phyloP scores from a whole-genome alignment of 1,284 basidiomycete species.

The Pseudozyma hubeiensis region DNA sequence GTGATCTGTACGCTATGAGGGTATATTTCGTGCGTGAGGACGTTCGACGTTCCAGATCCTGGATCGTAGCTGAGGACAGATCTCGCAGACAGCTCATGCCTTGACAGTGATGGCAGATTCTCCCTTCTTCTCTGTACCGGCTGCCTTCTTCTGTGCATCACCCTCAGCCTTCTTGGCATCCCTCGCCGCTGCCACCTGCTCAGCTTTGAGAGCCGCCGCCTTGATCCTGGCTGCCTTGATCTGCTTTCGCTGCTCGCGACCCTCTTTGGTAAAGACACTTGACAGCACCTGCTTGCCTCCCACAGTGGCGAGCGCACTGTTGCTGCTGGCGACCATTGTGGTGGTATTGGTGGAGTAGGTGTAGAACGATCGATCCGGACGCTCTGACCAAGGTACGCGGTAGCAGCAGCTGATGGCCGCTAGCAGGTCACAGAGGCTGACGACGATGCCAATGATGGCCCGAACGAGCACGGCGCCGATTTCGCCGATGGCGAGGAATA shows the following conservation, averaged over 20 bases:
- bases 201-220: slow-evolving; percentile 17
- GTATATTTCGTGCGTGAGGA: too few species aligned
- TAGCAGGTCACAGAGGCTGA: slow-evolving; percentile 58
- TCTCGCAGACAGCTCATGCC: neutral
- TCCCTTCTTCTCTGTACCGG: slow-evolving; percentile 18
- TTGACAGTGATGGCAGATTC: slow-evolving; percentile 7
- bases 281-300: slow-evolving; percentile 43
- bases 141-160: slow-evolving; percentile 16
- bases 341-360: slow-evolving; percentile 19
- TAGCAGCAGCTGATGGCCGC: slow-evolving; percentile 60
- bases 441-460: slow-evolving; percentile 49
- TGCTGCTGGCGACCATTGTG: neutral
- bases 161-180: slow-evolving; percentile 21
- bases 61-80: too few species aligned
- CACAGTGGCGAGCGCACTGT: slow-evolving; percentile 8
- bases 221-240: slow-evolving; percentile 61
- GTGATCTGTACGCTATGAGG: too few species aligned
- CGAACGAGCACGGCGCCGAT: slow-evolving; percentile 51
- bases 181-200: slow-evolving; percentile 18
- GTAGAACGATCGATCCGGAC: slow-evolving; percentile 49
- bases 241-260: slow-evolving; percentile 26
- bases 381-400: slow-evolving; percentile 52
- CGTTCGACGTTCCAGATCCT: too few species aligned
- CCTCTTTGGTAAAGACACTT: slow-evolving; percentile 41
- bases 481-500: slow-evolving; percentile 53